Base-by-base conservation (phyloP, 352 stramenopile genomes). In the Phytophthora colocasiae region DNA sequence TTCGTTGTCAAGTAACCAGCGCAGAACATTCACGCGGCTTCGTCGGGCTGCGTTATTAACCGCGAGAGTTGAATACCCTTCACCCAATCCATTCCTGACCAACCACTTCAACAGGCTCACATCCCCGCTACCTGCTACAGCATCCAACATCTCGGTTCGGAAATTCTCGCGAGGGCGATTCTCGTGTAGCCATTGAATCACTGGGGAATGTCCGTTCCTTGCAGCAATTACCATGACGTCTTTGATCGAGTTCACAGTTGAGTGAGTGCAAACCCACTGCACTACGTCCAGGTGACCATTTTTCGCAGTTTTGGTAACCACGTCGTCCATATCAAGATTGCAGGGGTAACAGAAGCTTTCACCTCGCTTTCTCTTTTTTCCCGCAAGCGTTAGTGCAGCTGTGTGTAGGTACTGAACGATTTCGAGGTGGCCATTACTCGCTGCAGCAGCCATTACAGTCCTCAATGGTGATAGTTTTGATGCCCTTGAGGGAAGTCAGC, bases 71-170 rank as follows among this genome's bases (percentile, higher is more conserved):
- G n/a, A n/a, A n/a, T n/a, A n/a, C n/a, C n/a, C n/a, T n/a, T n/a
- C n/a, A n/a, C n/a, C n/a, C n/a, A n/a, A n/a, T n/a, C n/a, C n/a
- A n/a, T n/a, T n/a, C n/a, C n/a, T n/a, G n/a, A n/a, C n/a, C 29
- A 61, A 22, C 52, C 38, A 60, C 49, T 60, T 60, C 39, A 60
- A 12, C 39, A 57, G 17, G 1, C 19, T 24, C 34, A 57, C 32
- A 6, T 57, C 5, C 1, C 49, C 49, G 11, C 4, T 7, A 12
- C 32, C 9, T n/a, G 34, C 49, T 50, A 27, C 39, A 11, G 24
- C 39, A 43, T 60, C 40, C 29, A 60, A 44, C 17, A 50, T 39
- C 3, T 39, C 10, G n/a, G 51, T 58, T 34, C 6, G 26, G n/a
- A n/a, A n/a, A 31, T 31, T 19, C 10, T 58, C 50, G 10, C 22